Conservation (phyloP, 78 protist genomes). For the Dictyostelium purpureum region DNA sequence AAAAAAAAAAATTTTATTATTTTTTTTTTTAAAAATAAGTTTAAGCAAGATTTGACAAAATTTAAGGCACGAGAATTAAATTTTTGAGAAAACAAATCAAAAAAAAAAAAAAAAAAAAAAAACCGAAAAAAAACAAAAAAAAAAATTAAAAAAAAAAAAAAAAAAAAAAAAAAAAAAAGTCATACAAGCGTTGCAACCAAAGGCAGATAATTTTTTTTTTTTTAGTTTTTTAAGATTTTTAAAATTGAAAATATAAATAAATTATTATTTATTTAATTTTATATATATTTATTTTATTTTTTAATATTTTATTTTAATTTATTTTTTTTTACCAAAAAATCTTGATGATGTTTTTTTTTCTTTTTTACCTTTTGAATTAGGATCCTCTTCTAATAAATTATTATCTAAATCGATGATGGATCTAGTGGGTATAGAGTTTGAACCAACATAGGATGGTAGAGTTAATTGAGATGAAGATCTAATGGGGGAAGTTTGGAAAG, state of each 20-base stretch:
- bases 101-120: too few relatives aligned
- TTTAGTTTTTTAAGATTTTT: not conserved
- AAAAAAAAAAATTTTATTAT: too few relatives aligned
- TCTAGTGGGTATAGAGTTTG: not conserved
- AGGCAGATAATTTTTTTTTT: not conserved
- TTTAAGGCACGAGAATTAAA: too few relatives aligned
- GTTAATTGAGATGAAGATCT: not conserved
- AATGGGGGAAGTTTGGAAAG: slow-evolving; percentile 1
- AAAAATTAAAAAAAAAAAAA: slow-evolving; percentile 3
- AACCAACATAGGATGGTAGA: not conserved
- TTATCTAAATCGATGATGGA: slow-evolving; percentile 10
- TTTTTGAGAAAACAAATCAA: too few relatives aligned
- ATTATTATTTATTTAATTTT: not conserved
- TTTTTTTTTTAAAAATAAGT: too few relatives aligned
- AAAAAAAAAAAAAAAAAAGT: not conserved
- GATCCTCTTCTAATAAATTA: not conserved
- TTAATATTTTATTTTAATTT: not conserved
- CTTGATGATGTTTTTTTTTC: not conserved
- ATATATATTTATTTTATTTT: not conserved
- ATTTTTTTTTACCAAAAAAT: slow-evolving; percentile 11
- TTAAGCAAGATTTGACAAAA: too few relatives aligned
- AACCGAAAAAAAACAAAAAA: too few relatives aligned
- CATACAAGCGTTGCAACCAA: not conserved
- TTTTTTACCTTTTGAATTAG: not conserved
- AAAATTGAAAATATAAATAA: not conserved